These are phyloP conservation scores for Vanilla planifolia DNA, from an alignment of 106 monocot species.

Conservation along the genomic window DNA sequence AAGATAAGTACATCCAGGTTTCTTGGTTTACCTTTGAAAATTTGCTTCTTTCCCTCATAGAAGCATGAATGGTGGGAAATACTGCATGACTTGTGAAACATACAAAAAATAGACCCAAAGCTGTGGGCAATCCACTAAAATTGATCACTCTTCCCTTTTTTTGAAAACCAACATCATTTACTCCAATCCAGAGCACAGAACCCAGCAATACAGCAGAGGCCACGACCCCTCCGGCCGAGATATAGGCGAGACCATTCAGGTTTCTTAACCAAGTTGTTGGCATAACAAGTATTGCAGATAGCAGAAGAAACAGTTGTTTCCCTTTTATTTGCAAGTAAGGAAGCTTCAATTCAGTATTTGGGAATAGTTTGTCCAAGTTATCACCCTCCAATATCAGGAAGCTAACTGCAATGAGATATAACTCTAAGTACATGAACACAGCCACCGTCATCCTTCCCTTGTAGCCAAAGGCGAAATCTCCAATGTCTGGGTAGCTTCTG, in stretches of 20 bases:
- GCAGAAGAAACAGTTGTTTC: conserved; percentile 43
- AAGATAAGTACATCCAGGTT: not conserved
- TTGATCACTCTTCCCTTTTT: conserved; percentile 24
- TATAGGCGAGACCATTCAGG: conserved; percentile 43
- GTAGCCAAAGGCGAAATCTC: conserved; percentile 50
- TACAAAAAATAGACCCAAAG: conserved; percentile 58
- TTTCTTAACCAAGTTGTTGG: conserved; percentile 69
- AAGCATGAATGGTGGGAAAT: conserved; percentile 65
- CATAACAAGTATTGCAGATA: conserved; percentile 41
- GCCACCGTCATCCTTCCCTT: conserved; percentile 34
- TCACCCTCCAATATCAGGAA: conserved; percentile 74
- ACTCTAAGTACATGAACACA: conserved; percentile 64
- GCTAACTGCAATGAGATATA: conserved; percentile 62
- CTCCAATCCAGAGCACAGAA: conserved; percentile 48
- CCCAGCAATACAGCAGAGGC: conserved; percentile 43
- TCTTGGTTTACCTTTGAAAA: conserved; percentile 48
- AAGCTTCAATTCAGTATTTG: conserved; percentile 21
- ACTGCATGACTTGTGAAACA: conserved; percentile 79
- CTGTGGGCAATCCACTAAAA: conserved; percentile 38
- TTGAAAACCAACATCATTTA: conserved; percentile 45
- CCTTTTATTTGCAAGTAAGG: conserved; percentile 24
- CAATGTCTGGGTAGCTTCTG: conserved; percentile 59
- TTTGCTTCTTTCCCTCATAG: conserved; percentile 45
- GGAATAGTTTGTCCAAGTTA: conserved; percentile 65
- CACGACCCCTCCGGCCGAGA: conserved; percentile 51